Evolutionary conservation across 768 basidiomycete species (phyloP), one percentile per base, ranked within the genome.

Genomic region (Amanita inopinata): DNA sequence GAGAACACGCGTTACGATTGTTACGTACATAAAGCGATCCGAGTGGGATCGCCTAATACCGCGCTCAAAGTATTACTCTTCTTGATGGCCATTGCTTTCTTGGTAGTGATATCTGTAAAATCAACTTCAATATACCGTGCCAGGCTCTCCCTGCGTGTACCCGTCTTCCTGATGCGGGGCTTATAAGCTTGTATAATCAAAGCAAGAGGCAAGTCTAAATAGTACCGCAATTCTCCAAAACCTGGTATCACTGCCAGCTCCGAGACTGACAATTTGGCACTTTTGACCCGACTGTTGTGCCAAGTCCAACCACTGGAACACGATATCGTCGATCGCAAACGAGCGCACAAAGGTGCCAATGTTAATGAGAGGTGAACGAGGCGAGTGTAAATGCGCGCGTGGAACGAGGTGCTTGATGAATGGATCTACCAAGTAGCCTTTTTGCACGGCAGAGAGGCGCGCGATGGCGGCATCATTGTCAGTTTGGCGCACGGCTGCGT

Each of bases 221-320:
- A 84, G 64, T 64, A 89, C 90, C 65, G 70, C 73, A 52, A 94
- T 65, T 43, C 92, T 71, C 92, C 94, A 99, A 58, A 87, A 98
- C 40, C 96, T 68, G 2, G 91, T 91, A 63, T 99, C 96, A 53
- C 89, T 97, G 17, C 96, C 96, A 1, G 93, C 85, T 0, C 96
- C 96, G 22, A 97, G 60, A 60, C 88, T 94, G n/a, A 98, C 74
- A 41, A 98, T 81, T 67, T 98, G 96, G 50, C 77, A 80, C 45
- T 57, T 56, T 46, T 60, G 69, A n/a, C 61, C 69, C 6, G 64
- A 64, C 15, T 52, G 54, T 31, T 59, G 55, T 1, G 71, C 67
- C 12, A 69, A 51, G 12, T 64, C 58, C 15, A 90, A 51, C 73
- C 85, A 92, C 34, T 67, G 60, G 20, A 76, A 61, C 0, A 93